Evolutionary conservation across 805 yeast genomes (phyloP).

Genomic region (Clavispora phyllophila): DNA sequence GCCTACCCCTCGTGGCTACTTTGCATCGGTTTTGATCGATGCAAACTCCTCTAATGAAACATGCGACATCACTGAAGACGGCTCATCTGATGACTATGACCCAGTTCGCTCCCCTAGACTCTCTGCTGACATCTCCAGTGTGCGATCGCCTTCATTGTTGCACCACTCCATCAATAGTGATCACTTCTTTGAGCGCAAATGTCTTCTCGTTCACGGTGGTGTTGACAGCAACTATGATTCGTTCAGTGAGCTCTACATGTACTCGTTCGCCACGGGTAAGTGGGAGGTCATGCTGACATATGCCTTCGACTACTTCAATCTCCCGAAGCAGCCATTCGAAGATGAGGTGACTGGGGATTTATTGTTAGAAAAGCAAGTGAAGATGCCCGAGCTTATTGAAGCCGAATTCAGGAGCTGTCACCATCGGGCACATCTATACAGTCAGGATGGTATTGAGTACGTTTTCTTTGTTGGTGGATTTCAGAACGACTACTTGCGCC

Average conservation of each 20-base stretch:
- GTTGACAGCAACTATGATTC: conserved; percentile 24
- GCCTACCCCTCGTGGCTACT: conserved; percentile 38
- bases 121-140: background rate
- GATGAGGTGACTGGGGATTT: conserved; percentile 25
- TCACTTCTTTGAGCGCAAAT: conserved; percentile 22
- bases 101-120: conserved; percentile 2
- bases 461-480: conserved; percentile 38
- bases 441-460: conserved; percentile 29
- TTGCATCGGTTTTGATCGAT: conserved; percentile 30
- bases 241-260: conserved; percentile 31
- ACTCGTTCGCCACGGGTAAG: conserved; percentile 26
- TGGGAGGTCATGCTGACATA: conserved; percentile 33
- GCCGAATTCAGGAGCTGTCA: conserved; percentile 42
- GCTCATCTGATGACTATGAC: background rate
- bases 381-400: conserved; percentile 25
- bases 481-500: conserved; percentile 31
- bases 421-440: conserved; percentile 31
- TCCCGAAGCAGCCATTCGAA: conserved; percentile 21
- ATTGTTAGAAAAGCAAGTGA: conserved; percentile 21
- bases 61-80: conserved; percentile 2
- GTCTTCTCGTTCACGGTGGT: conserved; percentile 38
- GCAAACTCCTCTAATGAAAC: conserved; percentile 1
- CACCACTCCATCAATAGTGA: conserved; percentile 4
- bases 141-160: background rate
- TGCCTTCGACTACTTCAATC: conserved; percentile 31